These are phyloP conservation scores for Aspergillus novofumigatus DNA, from an alignment of 2,329 filamentous ascomycete species.

Conservation along the genomic window DNA sequence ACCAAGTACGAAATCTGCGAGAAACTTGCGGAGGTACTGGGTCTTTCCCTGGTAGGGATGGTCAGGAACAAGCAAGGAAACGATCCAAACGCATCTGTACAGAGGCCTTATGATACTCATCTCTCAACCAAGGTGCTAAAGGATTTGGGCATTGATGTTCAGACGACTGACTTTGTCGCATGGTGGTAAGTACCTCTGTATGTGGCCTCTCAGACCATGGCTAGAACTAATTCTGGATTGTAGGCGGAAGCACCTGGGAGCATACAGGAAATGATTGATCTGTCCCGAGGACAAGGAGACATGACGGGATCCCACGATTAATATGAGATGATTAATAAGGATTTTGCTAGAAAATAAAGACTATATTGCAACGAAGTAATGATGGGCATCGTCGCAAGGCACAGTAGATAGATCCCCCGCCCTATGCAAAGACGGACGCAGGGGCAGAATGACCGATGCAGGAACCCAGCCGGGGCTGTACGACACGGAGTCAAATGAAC, in stretches of 20 bases:
- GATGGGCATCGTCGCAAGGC: not conserved
- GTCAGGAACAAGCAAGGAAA: slow-evolving; percentile 64
- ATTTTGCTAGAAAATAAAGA: not conserved
- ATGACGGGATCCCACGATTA: not conserved
- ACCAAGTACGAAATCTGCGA: slow-evolving; percentile 90
- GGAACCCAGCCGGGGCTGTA: not conserved
- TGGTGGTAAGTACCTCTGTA: slow-evolving; percentile 62
- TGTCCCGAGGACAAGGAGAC: not conserved
- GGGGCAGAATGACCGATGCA: not conserved
- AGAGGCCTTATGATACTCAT: slow-evolving; percentile 84
- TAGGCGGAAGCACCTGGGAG: slow-evolving; percentile 31
- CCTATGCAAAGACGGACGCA: not conserved
- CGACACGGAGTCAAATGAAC: not conserved
- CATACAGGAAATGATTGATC: slow-evolving; percentile 21
- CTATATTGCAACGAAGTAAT: not conserved
- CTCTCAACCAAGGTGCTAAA: slow-evolving; percentile 70
- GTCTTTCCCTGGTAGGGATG: slow-evolving; percentile 64
- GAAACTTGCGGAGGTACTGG: slow-evolving; percentile 73
- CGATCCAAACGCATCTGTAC: slow-evolving; percentile 65
- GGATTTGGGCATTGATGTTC: slow-evolving; percentile 69
- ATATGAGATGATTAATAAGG: not conserved
- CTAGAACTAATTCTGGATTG: not conserved
- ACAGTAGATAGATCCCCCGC: not conserved
- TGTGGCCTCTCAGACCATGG: not conserved
- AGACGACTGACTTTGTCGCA: slow-evolving; percentile 67